phyloP scores from a whole-genome alignment of 148 eudicot species.

The Polygonum aviculare region DNA sequence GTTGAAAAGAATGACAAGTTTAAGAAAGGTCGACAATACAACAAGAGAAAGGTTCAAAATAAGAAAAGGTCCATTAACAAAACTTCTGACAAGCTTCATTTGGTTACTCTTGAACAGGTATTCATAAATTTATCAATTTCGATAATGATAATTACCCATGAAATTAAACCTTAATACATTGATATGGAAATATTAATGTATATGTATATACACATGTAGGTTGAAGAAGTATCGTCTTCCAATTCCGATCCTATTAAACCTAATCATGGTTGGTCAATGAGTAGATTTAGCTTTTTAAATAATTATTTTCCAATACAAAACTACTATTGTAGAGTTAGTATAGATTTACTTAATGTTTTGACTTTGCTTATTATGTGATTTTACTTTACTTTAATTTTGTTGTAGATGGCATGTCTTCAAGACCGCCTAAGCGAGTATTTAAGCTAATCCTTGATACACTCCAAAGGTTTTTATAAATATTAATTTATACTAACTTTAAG shows the following conservation, averaged over 20 bases:
- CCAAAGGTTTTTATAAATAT: conserved; percentile 37
- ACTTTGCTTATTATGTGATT: too few relatives aligned
- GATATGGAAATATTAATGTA: not conserved
- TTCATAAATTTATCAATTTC: not conserved
- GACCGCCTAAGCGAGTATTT: conserved; percentile 55
- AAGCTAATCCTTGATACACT: conserved; percentile 66
- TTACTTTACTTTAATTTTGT: not conserved
- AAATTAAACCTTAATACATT: not conserved
- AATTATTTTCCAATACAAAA: too few relatives aligned
- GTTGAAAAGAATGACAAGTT: not conserved
- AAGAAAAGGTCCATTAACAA: not conserved
- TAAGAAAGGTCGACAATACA: not conserved
- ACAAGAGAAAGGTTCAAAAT: not conserved
- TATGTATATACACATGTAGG: not conserved
- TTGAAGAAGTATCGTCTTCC: not conserved
- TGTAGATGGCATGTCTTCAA: conserved; percentile 20
- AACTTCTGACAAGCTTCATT: not conserved
- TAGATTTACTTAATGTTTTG: not conserved
- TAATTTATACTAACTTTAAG: not conserved
- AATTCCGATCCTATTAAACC: not conserved
- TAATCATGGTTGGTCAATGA: not conserved
- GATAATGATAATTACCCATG: not conserved
- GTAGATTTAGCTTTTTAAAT: not conserved
- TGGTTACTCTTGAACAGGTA: not conserved
- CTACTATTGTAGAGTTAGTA: too few relatives aligned